Conservation (phyloP, 106 monocot genomes). For the Phalaenopsis aphrodite region DNA sequence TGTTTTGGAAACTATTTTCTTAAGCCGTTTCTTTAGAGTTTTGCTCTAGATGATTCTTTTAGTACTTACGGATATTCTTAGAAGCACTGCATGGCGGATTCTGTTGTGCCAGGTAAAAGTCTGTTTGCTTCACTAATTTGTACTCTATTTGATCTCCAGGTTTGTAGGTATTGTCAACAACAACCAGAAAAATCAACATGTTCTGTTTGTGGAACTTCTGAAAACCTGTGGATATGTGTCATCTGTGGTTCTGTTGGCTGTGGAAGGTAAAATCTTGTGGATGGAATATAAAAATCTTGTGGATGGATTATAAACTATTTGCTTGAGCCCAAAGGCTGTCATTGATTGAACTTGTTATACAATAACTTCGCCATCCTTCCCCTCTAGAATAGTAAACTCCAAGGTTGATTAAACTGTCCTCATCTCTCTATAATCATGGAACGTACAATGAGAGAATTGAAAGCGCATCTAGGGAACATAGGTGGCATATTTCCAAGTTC, state of each 20-base stretch:
- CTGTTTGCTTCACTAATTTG: not conserved
- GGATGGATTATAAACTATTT: not conserved
- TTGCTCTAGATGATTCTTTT: not conserved
- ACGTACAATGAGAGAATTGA: not conserved
- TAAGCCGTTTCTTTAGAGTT: not conserved
- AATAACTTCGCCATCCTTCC: not conserved
- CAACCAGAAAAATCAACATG: constrained; percentile 78
- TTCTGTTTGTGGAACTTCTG: constrained; percentile 57
- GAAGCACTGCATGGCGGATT: not conserved
- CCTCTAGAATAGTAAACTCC: not conserved
- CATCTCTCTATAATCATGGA: not conserved
- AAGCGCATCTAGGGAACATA: not conserved
- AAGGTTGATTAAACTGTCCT: not conserved
- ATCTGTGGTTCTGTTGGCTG: constrained; percentile 82
- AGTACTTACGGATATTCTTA: no score
- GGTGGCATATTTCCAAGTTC: not conserved
- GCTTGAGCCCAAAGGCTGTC: not conserved
- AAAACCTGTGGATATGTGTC: constrained; percentile 84
- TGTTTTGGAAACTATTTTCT: not conserved
- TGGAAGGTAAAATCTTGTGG: constrained; percentile 46
- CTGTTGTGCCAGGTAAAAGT: not conserved
- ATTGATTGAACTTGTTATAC: not conserved
- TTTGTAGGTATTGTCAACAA: constrained; percentile 92
- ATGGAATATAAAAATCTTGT: no score
- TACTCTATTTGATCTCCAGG: constrained; percentile 26